Percentiles rank a stretch among this genome's conserved stretches.
Evolutionary conservation across 768 basidiomycete genomes (phyloP).

Genomic region (Tricholoma matsutake): DNA sequence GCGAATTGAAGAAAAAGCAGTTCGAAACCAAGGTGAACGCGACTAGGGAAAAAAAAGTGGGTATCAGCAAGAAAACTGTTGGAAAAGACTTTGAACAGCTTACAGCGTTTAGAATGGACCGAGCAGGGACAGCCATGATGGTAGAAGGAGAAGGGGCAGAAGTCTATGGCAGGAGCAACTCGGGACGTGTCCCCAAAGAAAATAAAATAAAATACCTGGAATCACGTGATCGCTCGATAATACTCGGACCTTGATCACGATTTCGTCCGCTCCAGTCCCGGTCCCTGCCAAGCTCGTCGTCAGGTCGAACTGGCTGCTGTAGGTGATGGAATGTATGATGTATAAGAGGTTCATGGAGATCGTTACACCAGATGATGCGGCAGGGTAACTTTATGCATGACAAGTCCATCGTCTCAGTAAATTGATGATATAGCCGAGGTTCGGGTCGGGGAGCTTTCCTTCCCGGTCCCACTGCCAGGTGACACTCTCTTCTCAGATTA

Average conservation of each 20-base stretch:
- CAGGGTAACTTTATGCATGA: no score
- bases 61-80: constrained; percentile 1
- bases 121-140: constrained; percentile 42
- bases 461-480: no score
- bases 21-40: constrained; percentile 45
- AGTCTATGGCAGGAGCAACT: constrained; percentile 7
- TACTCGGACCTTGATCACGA: background rate
- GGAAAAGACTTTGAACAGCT: constrained; percentile 16
- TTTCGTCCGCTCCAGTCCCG: background rate
- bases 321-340: no score
- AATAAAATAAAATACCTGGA: constrained; percentile 12
- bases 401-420: no score
- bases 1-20: constrained; percentile 45
- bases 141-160: constrained; percentile 8
- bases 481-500: no score
- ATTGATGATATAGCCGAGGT: no score
- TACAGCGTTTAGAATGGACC: constrained; percentile 37
- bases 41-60: constrained; percentile 40
- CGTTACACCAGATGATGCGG: no score
- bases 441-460: no score
- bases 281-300: background rate
- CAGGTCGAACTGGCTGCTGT: no score
- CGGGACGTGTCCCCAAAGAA: constrained; percentile 5
- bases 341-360: no score
- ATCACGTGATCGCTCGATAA: constrained; percentile 24